A percentile compares a stretch with the other conserved stretches of the same genome.
These are phyloP conservation scores for Aspergillus sp. DNA, from an alignment of 2,329 filamentous ascomycete genomes.

Conservation along the genomic window DNA sequence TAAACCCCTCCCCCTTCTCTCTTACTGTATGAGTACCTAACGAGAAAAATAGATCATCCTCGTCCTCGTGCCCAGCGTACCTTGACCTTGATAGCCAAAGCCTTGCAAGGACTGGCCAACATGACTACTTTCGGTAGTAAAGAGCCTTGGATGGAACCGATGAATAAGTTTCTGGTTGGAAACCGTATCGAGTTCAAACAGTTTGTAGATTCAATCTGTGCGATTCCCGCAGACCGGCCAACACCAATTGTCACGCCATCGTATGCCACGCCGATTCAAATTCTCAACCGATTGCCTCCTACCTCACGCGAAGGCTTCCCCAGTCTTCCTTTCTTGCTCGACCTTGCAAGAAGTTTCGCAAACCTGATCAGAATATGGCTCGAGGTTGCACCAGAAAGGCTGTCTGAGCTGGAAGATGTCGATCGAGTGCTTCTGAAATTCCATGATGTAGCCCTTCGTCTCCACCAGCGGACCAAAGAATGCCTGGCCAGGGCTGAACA, in stretches of 20 bases:
- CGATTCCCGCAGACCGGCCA: constrained; percentile 69
- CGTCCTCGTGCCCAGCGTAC: constrained; percentile 78
- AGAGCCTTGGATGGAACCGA: constrained; percentile 98
- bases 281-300: constrained; percentile 73
- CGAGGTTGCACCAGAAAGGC: constrained; percentile 33
- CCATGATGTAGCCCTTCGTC: constrained; percentile 38
- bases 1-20: constrained; percentile 21
- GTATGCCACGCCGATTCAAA: constrained; percentile 89
- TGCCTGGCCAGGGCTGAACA: constrained; percentile 44
- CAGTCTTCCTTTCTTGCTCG: constrained; percentile 86
- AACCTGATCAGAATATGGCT: constrained; percentile 64
- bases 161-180: constrained; percentile 79
- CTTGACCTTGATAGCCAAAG: constrained; percentile 87
- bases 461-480: constrained; percentile 41
- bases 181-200: constrained; percentile 77
- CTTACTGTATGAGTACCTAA: constrained; percentile 9
- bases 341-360: constrained; percentile 80
- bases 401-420: constrained; percentile 34
- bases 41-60: constrained; percentile 62
- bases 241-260: constrained; percentile 67
- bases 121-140: constrained; percentile 88
- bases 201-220: constrained; percentile 82
- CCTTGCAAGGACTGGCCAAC: constrained; percentile 84
- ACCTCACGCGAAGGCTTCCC: constrained; percentile 88
- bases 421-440: constrained; percentile 38